Evolutionary conservation across 1,139 yeast species (phyloP), one percentile per base, ranked within the genome.

Genomic region (Cylindricascospora bacillispora): DNA sequence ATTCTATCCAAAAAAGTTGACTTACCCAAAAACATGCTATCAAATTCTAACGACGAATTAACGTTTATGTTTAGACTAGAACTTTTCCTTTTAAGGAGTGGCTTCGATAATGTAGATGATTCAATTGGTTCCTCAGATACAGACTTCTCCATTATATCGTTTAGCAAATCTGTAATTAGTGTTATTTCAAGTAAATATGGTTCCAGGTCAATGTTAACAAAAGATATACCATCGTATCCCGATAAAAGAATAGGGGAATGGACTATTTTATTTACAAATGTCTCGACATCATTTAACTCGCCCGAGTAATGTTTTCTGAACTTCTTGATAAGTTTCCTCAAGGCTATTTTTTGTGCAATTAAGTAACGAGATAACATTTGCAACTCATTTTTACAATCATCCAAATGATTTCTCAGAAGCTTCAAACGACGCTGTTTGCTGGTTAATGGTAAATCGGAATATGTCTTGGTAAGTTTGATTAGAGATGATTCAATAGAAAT

Each of bases 321-420:
- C 54, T 85, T 83, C 57, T 85, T 85, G 44, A 83, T 63, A 33
- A 85, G 67, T 56, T 86, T 86, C 40, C 80, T 65, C 29, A 81
- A 62, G 4, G 93, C 95, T 3, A 85, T 74, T 44, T 77, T 75
- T 49, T 86, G 97, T 14, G 85, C 67, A 20, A 80, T 63, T 12
- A 82, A 67, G 49, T 76, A 86, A 38, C 92, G 65, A 13, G 86
- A 67, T 26, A 86, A 58, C 41, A 75, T 70, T 45, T 80, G 82
- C 28, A 82, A 59, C 30, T 73, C 78, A 22, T 36, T 37, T 27
- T 42, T 52, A 28, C 52, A 47, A 24, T 36, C 35, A 20, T 42
- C 43, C 25, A 50, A 30, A 24, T 45, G 43, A 15, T 28, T 27
- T 14, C 29, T 35, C 5, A 48, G 37, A 12, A 37, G 13, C 21